Evolutionary conservation across 2,329 filamentous ascomycete genomes (phyloP).

Genomic region (Beauveria asiatica): DNA sequence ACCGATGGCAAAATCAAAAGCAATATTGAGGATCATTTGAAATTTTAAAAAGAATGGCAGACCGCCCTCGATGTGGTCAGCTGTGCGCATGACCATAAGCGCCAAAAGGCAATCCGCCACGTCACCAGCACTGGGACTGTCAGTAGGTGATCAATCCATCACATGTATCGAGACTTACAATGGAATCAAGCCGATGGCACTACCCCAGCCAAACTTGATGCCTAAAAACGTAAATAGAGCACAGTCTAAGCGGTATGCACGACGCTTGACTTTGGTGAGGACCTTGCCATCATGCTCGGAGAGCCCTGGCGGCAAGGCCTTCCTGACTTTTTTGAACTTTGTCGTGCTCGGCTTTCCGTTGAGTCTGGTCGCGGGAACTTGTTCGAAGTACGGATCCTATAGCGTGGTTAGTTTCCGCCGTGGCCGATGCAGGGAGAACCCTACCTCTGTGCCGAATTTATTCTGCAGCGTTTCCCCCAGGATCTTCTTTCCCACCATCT

Average conservation of each 20-base stretch:
- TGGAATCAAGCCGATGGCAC: constrained; percentile 76
- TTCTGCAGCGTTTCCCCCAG: constrained; percentile 48
- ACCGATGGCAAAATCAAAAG: constrained; percentile 64
- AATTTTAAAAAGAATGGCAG: constrained; percentile 52
- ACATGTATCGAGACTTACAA: constrained; percentile 45
- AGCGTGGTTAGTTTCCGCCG: background rate
- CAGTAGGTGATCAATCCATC: constrained; percentile 11
- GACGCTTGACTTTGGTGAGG: constrained; percentile 76
- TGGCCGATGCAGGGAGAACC: constrained; percentile 5
- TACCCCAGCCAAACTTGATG: constrained; percentile 81
- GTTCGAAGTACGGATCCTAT: constrained; percentile 86
- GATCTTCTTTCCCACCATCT: constrained; percentile 48
- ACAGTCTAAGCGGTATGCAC: constrained; percentile 81
- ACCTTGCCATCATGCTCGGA: constrained; percentile 74
- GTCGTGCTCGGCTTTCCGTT: constrained; percentile 51
- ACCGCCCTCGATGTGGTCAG: constrained; percentile 66
- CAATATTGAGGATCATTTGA: constrained; percentile 75
- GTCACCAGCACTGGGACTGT: constrained; percentile 57
- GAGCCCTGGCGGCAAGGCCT: constrained; percentile 74
- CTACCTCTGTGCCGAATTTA: constrained; percentile 49
- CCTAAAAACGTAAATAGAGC: constrained; percentile 74
- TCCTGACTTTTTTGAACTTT: constrained; percentile 76
- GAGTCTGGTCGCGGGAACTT: constrained; percentile 64
- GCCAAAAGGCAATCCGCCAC: constrained; percentile 65
- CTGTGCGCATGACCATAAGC: constrained; percentile 64